These are phyloP conservation scores for Leccinum pellstonianum DNA, from an alignment of 768 basidiomycete species.

Conservation along the genomic window DNA sequence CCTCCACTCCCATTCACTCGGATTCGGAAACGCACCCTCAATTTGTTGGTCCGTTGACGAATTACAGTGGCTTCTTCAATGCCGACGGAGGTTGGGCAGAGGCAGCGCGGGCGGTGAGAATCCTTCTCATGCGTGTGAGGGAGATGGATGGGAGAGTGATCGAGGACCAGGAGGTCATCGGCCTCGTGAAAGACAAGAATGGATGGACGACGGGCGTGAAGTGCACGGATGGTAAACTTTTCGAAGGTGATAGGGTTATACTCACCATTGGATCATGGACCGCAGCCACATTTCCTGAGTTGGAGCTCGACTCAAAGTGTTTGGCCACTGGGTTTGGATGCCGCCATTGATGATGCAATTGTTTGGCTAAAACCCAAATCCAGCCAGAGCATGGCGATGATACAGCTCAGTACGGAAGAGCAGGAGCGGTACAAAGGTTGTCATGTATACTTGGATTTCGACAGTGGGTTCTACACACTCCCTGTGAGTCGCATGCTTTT, in stretches of 20 bases:
- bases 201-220: conserved; percentile 56
- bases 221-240: conserved; percentile 55
- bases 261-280: conserved; percentile 87
- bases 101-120: conserved; percentile 62
- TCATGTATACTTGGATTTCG: conserved; percentile 74
- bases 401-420: conserved; percentile 75
- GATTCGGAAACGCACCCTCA: conserved; percentile 2
- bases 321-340: conserved; percentile 75
- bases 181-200: conserved; percentile 39
- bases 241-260: conserved; percentile 61
- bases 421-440: conserved; percentile 54
- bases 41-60: conserved; percentile 17
- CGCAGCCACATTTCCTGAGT: conserved; percentile 66
- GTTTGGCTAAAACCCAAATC: not conserved
- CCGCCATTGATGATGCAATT: not conserved
- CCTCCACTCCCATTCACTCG: not conserved
- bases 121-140: conserved; percentile 55
- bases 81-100: conserved; percentile 82
- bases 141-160: conserved; percentile 59
- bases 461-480: conserved; percentile 77
- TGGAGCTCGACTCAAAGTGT: conserved; percentile 49
- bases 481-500: conserved; percentile 50
- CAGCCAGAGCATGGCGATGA: conserved; percentile 77
- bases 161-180: conserved; percentile 54
- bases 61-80: conserved; percentile 63